Conservation (phyloP, 2,329 filamentous ascomycete genomes). For the Lasiodiplodia gonubiensis region DNA sequence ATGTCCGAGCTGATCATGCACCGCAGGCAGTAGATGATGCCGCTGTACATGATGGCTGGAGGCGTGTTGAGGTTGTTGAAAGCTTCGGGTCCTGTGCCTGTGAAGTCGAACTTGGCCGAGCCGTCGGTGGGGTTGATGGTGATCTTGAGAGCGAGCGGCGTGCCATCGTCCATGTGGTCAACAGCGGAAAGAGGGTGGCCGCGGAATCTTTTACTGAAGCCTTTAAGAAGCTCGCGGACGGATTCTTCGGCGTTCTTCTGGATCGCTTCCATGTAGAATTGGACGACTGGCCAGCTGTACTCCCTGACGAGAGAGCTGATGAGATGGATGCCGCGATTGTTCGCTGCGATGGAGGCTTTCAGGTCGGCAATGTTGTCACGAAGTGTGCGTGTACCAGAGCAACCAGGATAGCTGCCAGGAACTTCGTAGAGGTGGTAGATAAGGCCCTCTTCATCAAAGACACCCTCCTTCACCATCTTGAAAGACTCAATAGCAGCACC, state of each 20-base stretch:
- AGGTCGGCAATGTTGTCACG: constrained; percentile 46
- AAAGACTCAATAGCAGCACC: constrained; percentile 55
- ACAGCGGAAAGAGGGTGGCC: constrained; percentile 18
- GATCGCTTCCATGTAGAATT: constrained; percentile 51
- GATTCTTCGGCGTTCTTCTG: constrained; percentile 43
- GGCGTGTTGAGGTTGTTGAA: constrained; percentile 34
- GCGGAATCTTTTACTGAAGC: constrained; percentile 23
- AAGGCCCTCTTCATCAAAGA: constrained; percentile 46
- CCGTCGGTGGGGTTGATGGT: constrained; percentile 29
- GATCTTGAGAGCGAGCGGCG: constrained; percentile 30
- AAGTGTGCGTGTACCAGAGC: constrained; percentile 41
- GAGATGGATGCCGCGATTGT: constrained; percentile 44
- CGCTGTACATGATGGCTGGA: constrained; percentile 60
- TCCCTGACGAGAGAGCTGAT: constrained; percentile 47
- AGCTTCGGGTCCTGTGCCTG: constrained; percentile 31
- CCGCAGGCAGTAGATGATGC: constrained; percentile 49
- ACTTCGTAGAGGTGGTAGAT: constrained; percentile 38
- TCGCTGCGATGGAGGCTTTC: constrained; percentile 44
- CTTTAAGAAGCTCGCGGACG: constrained; percentile 41
- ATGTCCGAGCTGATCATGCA: constrained; percentile 47
- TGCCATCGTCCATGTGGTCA: constrained; percentile 33
- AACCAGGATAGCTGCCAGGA: constrained; percentile 40
- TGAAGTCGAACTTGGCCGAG: constrained; percentile 32
- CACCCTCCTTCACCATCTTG: constrained; percentile 43
- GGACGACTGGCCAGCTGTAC: constrained; percentile 42